Conservation (phyloP, 345 rosid genomes). For the Adansonia digitata region DNA sequence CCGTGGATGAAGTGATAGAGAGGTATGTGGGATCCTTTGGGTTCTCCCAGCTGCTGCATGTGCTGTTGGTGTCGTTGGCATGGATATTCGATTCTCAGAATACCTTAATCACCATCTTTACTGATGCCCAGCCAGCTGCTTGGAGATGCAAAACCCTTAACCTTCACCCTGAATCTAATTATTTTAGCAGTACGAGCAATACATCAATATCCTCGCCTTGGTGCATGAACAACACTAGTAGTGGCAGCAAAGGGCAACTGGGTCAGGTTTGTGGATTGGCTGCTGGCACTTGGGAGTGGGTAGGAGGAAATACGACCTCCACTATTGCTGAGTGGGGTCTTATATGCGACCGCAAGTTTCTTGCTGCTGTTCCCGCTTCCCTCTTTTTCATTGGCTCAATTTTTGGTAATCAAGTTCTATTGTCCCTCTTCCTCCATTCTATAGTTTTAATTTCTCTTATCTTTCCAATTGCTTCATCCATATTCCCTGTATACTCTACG, state of each 20-base stretch:
- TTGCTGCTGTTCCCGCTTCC: slow-evolving; percentile 68
- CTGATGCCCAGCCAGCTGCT: slow-evolving; percentile 55
- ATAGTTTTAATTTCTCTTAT: neutral
- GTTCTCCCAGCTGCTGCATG: slow-evolving; percentile 55
- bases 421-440: neutral
- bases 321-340: slow-evolving; percentile 67
- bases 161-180: neutral
- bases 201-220: neutral
- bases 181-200: neutral
- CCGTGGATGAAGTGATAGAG: slow-evolving; percentile 66
- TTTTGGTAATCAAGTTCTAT: slow-evolving; percentile 31
- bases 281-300: slow-evolving; percentile 68
- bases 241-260: slow-evolving; percentile 2
- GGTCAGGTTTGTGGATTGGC: slow-evolving; percentile 42
- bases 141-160: slow-evolving; percentile 36
- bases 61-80: slow-evolving; percentile 55
- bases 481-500: neutral
- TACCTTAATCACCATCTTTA: slow-evolving; percentile 60
- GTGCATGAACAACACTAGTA: neutral
- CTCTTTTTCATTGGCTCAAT: slow-evolving; percentile 76
- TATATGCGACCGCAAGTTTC: slow-evolving; percentile 55
- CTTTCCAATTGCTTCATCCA: neutral
- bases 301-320: slow-evolving; percentile 40
- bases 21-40: slow-evolving; percentile 61
- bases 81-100: slow-evolving; percentile 70